These are phyloP conservation scores for Cladosporium sp. DNA, from an alignment of 2,329 filamentous ascomycete species.

Conservation along the genomic window DNA sequence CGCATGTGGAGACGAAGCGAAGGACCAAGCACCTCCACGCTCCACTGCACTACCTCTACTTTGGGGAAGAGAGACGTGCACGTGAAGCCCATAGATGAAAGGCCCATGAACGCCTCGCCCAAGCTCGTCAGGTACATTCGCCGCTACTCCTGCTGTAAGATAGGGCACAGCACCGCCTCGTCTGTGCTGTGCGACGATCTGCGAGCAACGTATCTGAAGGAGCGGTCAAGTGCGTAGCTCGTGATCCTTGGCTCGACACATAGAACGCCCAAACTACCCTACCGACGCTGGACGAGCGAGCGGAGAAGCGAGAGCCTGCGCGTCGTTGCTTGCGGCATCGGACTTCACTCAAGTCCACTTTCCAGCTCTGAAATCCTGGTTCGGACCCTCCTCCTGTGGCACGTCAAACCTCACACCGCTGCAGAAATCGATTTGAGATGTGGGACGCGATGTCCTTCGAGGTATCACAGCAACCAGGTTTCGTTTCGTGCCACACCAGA, in stretches of 20 bases:
- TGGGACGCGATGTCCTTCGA: not conserved
- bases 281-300: not conserved
- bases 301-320: not conserved
- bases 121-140: constrained; percentile 3
- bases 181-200: constrained; percentile 14
- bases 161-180: not conserved
- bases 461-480: constrained; percentile 6
- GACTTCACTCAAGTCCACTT: not conserved
- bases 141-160: not conserved
- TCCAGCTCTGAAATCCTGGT: not conserved
- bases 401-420: constrained; percentile 6
- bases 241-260: constrained; percentile 14
- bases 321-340: constrained; percentile 6
- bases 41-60: not conserved
- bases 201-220: constrained; percentile 3
- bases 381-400: constrained; percentile 1
- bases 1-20: constrained; percentile 3
- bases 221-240: constrained; percentile 13
- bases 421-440: not conserved
- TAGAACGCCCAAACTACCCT: not conserved
- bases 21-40: not conserved
- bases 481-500: constrained; percentile 1
- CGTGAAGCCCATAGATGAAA: not conserved
- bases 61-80: constrained; percentile 2
- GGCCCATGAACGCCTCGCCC: constrained; percentile 4